Conservation (phyloP, 2,329 filamentous ascomycete species). For the Fusarium avenaceum region DNA sequence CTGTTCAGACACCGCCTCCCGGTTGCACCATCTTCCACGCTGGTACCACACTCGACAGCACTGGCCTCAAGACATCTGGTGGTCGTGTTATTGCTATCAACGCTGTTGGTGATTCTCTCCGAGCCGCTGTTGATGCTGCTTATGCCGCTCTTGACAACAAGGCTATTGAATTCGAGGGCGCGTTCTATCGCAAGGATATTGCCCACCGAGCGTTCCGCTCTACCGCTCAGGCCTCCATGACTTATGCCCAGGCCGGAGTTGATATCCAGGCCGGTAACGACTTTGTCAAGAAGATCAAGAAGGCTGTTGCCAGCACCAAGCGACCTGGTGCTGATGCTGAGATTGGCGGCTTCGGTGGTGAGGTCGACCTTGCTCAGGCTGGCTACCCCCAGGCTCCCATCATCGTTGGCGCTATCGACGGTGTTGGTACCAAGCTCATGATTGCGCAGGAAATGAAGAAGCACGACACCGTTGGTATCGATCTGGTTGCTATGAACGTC, state of each 20-base stretch:
- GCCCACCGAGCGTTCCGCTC: constrained; percentile 78
- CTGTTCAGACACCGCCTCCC: constrained; percentile 60
- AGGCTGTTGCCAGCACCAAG: constrained; percentile 85
- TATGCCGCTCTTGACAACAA: constrained; percentile 81
- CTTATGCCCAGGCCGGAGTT: constrained; percentile 93
- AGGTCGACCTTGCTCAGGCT: constrained; percentile 71
- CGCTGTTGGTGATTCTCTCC: constrained; percentile 77
- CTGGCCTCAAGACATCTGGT: constrained; percentile 80
- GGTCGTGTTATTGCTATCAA: constrained; percentile 96
- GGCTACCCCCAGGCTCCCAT: constrained; percentile 82
- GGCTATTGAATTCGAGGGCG: constrained; percentile 83
- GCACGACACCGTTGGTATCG: constrained; percentile 95
- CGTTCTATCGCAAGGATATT: constrained; percentile 95
- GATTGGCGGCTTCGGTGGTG: constrained; percentile 94
- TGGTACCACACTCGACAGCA: constrained; percentile 77
- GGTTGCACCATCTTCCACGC: constrained; percentile 89
- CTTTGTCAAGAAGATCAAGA: constrained; percentile 92
- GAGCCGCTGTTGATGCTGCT: constrained; percentile 87
- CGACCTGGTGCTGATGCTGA: constrained; percentile 90
- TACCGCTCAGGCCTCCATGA: constrained; percentile 70
- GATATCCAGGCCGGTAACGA: constrained; percentile 95
- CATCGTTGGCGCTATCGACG: constrained; percentile 94
- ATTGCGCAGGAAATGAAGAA: constrained; percentile 91
- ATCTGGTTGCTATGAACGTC: constrained; percentile 98
- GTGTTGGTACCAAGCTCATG: constrained; percentile 96